Evolutionary conservation across 306 rosid species (phyloP).

Genomic region (Sicyos baderoa): DNA sequence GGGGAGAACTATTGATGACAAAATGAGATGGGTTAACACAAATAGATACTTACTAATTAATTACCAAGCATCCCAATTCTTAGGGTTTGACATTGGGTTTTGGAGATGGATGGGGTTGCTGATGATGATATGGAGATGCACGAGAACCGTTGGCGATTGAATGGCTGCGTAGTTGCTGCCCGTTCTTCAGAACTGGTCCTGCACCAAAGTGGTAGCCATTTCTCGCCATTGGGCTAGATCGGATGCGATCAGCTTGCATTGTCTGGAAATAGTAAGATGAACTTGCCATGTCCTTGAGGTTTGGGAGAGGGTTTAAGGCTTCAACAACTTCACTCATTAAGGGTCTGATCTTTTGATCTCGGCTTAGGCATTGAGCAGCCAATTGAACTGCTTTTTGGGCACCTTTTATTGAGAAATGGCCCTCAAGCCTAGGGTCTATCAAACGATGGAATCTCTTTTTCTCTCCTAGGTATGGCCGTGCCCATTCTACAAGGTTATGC

Average conservation of each 20-base stretch:
- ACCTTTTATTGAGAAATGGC: slow-evolving; percentile 90
- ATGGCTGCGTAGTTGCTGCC: slow-evolving; percentile 66
- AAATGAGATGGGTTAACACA: slow-evolving; percentile 27
- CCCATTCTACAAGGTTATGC: slow-evolving; percentile 97
- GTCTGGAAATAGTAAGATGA: slow-evolving; percentile 88
- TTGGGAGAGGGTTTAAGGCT: slow-evolving; percentile 77
- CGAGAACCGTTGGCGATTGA: slow-evolving; percentile 61
- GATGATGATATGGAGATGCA: slow-evolving; percentile 90
- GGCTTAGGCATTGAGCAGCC: slow-evolving; percentile 81
- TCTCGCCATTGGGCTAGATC: slow-evolving; percentile 62
- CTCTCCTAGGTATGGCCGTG: slow-evolving; percentile 90
- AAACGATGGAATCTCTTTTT: slow-evolving; percentile 75
- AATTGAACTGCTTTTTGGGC: slow-evolving; percentile 82
- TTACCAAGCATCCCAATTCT: slow-evolving; percentile 32
- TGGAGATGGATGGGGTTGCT: slow-evolving; percentile 72
- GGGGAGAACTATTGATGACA: slow-evolving; percentile 14
- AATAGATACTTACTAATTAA: slow-evolving; percentile 12
- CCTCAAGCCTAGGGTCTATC: slow-evolving; percentile 91
- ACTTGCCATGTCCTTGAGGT: slow-evolving; percentile 96
- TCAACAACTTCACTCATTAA: slow-evolving; percentile 90
- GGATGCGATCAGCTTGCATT: slow-evolving; percentile 56
- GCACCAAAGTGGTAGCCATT: slow-evolving; percentile 46
- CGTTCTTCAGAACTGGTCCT: slow-evolving; percentile 51
- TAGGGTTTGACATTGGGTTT: slow-evolving; percentile 70
- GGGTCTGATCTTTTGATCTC: slow-evolving; percentile 90